These are phyloP conservation scores for Oropetium thomaeum DNA, from an alignment of 176 grass and related monocot genomes.

Conservation along the genomic window DNA sequence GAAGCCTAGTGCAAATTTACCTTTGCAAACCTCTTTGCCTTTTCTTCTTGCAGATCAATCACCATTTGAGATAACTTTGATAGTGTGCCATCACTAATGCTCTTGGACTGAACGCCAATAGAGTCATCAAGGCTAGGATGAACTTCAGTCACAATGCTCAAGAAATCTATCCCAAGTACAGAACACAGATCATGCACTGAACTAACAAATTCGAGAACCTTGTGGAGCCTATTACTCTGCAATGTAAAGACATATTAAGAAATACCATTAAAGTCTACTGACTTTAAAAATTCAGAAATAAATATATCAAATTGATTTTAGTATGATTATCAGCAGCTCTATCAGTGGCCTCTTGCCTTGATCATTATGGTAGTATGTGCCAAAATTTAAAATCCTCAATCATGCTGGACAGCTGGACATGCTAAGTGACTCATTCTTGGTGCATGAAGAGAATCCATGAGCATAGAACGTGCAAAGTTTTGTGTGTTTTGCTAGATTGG, in stretches of 20 bases:
- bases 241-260: slow-evolving; percentile 25
- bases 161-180: slow-evolving; percentile 82
- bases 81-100: slow-evolving; percentile 81
- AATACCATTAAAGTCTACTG: too few relatives aligned
- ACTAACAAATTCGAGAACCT: slow-evolving; percentile 80
- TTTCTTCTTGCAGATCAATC: slow-evolving; percentile 68
- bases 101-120: slow-evolving; percentile 71
- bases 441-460: slow-evolving; percentile 3
- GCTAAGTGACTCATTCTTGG: background rate
- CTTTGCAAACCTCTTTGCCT: slow-evolving; percentile 67
- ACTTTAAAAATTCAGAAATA: background rate
- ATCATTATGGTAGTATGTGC: background rate
- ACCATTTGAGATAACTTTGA: slow-evolving; percentile 76
- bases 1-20: slow-evolving; percentile 40
- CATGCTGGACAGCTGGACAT: background rate
- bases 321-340: slow-evolving; percentile 11
- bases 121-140: slow-evolving; percentile 82
- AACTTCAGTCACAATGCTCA: slow-evolving; percentile 70
- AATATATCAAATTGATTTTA: too few relatives aligned
- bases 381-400: background rate
- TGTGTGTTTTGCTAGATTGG: background rate
- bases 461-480: background rate
- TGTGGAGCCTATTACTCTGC: slow-evolving; percentile 78
- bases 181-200: slow-evolving; percentile 85
- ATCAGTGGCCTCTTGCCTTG: slow-evolving; percentile 2